A percentile compares a stretch with the other conserved stretches of the same genome.
Conservation (phyloP, 1,284 basidiomycete genomes). For the Ceratorhiza oryzae-sativae region DNA sequence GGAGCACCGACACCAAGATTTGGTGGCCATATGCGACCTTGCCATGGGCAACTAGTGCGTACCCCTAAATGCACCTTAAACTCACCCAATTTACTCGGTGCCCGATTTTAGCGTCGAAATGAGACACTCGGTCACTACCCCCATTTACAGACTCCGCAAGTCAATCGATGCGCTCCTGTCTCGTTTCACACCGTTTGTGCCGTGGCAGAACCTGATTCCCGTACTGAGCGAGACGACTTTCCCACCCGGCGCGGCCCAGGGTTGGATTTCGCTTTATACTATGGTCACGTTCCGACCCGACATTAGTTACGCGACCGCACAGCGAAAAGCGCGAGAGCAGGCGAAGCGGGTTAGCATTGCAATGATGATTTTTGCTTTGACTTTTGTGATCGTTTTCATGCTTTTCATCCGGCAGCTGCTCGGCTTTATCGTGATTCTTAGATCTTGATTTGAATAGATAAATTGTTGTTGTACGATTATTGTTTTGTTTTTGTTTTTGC, state of each 20-base stretch:
- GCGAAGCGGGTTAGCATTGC: constrained; percentile 44
- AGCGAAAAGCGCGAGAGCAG: constrained; percentile 68
- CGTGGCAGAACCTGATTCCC: constrained; percentile 42
- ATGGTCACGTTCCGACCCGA: constrained; percentile 98
- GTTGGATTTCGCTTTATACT: constrained; percentile 93
- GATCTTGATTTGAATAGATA: constrained; percentile 9
- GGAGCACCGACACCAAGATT: constrained; percentile 80
- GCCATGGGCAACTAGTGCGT: constrained; percentile 96
- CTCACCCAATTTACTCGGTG: constrained; percentile 38
- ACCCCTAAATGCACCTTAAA: constrained; percentile 36
- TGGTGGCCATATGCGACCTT: constrained; percentile 88
- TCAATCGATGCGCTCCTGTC: constrained; percentile 69
- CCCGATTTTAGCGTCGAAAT: constrained; percentile 78
- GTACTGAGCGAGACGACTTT: constrained; percentile 45
- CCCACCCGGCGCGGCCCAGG: constrained; percentile 60
- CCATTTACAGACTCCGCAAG: constrained; percentile 81
- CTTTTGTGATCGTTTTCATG: constrained; percentile 7
- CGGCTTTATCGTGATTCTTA: constrained; percentile 3
- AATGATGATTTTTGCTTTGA: background rate
- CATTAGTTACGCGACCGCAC: constrained; percentile 82
- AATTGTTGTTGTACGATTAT: background rate
- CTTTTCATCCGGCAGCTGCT: background rate
- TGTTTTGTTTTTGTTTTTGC: background rate
- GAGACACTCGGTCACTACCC: constrained; percentile 89
- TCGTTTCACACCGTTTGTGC: constrained; percentile 40